These are phyloP conservation scores for Verticillium klebahnii DNA, from an alignment of 2,329 filamentous ascomycete species.

Conservation along the genomic window DNA sequence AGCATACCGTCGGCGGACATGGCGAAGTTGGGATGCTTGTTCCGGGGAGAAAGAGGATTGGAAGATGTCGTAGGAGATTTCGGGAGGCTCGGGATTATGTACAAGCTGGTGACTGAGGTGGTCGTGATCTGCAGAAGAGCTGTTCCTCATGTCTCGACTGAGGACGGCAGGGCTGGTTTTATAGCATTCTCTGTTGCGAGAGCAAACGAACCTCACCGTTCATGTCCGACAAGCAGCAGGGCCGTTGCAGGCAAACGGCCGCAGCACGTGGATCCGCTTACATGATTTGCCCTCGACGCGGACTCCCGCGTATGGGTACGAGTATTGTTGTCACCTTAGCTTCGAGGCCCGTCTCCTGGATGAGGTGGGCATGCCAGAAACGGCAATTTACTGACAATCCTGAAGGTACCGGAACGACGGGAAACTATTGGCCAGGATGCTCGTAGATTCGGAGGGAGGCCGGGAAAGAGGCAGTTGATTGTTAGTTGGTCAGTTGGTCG, in stretches of 20 bases:
- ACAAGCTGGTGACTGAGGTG: background rate
- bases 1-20: constrained; percentile 23
- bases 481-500: too few relatives aligned
- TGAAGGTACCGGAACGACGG: background rate
- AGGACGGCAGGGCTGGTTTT: background rate
- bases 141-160: background rate
- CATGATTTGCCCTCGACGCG: background rate
- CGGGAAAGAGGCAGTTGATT: background rate
- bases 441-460: background rate
- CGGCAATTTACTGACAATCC: background rate
- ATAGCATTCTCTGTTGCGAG: background rate
- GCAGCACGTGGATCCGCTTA: background rate
- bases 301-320: background rate
- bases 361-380: background rate
- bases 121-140: too few relatives aligned
- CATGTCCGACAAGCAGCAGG: background rate
- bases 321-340: background rate
- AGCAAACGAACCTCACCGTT: background rate
- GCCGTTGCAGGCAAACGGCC: background rate
- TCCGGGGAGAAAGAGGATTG: background rate
- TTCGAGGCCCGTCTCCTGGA: background rate
- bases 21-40: background rate
- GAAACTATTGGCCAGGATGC: background rate
- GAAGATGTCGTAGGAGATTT: background rate
- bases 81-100: background rate